Evolutionary conservation across 208 protist species (phyloP).

Genomic region (Wallacemonas sp.): DNA sequence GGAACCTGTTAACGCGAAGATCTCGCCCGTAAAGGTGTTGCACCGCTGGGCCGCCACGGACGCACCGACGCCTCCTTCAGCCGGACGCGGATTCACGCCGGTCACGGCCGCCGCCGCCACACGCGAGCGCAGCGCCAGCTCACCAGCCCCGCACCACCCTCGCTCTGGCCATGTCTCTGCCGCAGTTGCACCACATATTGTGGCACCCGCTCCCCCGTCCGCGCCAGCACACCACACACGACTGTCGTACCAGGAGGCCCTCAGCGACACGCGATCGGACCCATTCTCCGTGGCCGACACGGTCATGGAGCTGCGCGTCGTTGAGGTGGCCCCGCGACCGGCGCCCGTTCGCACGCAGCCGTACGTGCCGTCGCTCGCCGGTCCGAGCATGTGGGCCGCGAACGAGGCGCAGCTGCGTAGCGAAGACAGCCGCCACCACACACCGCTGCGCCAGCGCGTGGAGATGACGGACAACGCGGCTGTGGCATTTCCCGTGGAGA

Average conservation of each 20-base stretch:
- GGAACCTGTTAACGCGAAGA: no score
- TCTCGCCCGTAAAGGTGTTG: constrained; percentile 11
- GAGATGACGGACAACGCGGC: background rate
- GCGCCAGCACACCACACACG: background rate
- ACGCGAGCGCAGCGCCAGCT: constrained; percentile 15
- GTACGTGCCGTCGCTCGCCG: background rate
- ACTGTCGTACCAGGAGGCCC: no score
- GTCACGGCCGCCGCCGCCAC: background rate
- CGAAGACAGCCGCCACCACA: background rate
- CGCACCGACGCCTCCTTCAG: background rate
- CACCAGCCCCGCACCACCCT: background rate
- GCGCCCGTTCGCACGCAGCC: background rate
- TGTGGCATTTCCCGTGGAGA: constrained; percentile 5
- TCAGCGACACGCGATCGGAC: background rate
- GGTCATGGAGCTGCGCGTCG: constrained; percentile 6
- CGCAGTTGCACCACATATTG: background rate
- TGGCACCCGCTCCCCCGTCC: no score
- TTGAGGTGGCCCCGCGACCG: background rate
- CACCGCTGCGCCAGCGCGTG: constrained; percentile 1
- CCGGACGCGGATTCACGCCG: no score
- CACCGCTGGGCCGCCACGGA: background rate
- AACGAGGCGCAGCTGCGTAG: background rate
- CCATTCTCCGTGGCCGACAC: background rate
- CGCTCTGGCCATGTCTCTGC: background rate
- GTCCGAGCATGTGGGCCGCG: constrained; percentile 3